A percentile compares a stretch with the other conserved stretches of the same genome.
Conservation (phyloP, 2,329 filamentous ascomycete genomes). For the Colletotrichum sp. region DNA sequence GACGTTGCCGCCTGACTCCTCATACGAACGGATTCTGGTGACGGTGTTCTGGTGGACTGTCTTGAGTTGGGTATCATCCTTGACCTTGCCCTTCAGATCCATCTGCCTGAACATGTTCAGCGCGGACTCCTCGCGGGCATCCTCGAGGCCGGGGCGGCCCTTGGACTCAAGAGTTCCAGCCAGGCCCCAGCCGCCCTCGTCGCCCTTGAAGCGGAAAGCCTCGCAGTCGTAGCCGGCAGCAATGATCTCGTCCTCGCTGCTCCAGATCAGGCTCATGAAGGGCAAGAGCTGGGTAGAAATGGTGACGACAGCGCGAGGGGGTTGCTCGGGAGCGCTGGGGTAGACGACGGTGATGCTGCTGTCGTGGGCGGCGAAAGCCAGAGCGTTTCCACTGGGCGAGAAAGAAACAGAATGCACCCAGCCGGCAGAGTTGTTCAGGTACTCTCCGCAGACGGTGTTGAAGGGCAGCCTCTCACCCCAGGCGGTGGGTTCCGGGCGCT, state of each 20-base stretch:
- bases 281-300: constrained; percentile 89
- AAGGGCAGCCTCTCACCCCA: constrained; percentile 98
- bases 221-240: constrained; percentile 92
- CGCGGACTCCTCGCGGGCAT: constrained; percentile 83
- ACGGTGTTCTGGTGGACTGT: constrained; percentile 98
- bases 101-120: constrained; percentile 99
- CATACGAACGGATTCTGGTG: constrained; percentile 79
- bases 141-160: constrained; percentile 62
- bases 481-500: constrained; percentile 80
- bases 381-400: constrained; percentile 88
- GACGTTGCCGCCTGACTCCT: constrained; percentile 67
- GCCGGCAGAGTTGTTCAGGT: constrained; percentile 91
- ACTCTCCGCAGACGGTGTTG: constrained; percentile 98
- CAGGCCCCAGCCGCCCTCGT: constrained; percentile 81
- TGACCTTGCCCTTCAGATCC: constrained; percentile 93
- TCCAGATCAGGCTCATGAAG: constrained; percentile 94
- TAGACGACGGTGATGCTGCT: constrained; percentile 97
- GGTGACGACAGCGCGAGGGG: constrained; percentile 87
- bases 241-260: constrained; percentile 88
- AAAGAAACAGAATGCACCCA: constrained; percentile 96
- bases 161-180: constrained; percentile 81
- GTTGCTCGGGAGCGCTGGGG: constrained; percentile 87
- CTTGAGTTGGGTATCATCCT: constrained; percentile 92
- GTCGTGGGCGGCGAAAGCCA: constrained; percentile 94
- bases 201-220: constrained; percentile 86